phyloP scores from a whole-genome alignment of 1,139 yeast genomes.

The Debaryomycetaceae sp. region DNA sequence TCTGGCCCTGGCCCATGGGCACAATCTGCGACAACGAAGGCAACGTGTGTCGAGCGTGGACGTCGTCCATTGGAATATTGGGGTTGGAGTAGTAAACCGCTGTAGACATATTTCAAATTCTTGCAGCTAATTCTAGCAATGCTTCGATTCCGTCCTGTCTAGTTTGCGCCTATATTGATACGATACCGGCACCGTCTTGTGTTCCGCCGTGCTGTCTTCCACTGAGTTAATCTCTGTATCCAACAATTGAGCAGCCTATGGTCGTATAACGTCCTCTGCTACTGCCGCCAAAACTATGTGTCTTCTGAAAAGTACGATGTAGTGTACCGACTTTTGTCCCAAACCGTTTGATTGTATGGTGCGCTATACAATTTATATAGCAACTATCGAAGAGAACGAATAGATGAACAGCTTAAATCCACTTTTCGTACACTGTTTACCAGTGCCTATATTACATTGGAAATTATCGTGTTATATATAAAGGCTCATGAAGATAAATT shows the following conservation, averaged over 20 bases:
- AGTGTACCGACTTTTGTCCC: not conserved
- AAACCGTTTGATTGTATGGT: not conserved
- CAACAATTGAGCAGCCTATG: too few species aligned
- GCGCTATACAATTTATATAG: not conserved
- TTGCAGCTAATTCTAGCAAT: not conserved
- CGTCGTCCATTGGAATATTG: conserved; percentile 28
- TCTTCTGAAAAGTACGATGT: not conserved
- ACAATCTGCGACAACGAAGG: conserved; percentile 33
- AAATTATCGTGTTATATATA: not conserved
- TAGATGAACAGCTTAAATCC: not conserved
- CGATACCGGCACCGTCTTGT: too few species aligned
- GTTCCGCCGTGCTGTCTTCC: too few species aligned
- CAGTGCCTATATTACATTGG: not conserved
- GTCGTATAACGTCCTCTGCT: too few species aligned
- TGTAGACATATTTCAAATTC: conserved; percentile 20
- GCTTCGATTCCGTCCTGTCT: not conserved
- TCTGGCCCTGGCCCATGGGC: conserved; percentile 19
- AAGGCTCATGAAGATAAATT: not conserved
- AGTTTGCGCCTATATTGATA: not conserved
- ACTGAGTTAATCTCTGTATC: too few species aligned
- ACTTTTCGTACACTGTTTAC: not conserved
- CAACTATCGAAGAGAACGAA: not conserved
- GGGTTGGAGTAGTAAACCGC: conserved; percentile 28
- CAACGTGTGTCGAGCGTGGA: conserved; percentile 25
- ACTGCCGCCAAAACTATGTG: too few species aligned